Evolutionary conservation across 1,284 basidiomycete species (phyloP).

Genomic region (Thelephora terrestris): DNA sequence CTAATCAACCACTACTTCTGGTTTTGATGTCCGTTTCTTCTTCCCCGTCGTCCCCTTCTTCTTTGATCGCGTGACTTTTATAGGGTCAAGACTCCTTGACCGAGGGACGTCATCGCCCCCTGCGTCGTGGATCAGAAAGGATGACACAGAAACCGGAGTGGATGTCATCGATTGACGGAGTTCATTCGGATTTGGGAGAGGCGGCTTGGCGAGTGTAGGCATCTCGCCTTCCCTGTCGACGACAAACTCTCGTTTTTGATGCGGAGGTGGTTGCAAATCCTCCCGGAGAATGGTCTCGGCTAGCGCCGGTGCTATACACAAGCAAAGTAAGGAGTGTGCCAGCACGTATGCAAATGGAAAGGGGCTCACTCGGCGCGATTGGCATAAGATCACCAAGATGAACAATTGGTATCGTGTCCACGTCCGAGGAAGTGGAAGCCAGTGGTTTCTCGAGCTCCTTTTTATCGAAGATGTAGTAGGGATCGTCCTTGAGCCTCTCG

Average conservation of each 20-base stretch:
- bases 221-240: constrained; percentile 81
- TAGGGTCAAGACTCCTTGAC: constrained; percentile 53
- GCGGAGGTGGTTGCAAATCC: neutral
- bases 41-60: constrained; percentile 58
- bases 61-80: constrained; percentile 61
- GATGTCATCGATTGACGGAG: constrained; percentile 14
- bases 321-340: neutral
- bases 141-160: constrained; percentile 21
- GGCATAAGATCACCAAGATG: constrained; percentile 62
- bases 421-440: constrained; percentile 29
- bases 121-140: constrained; percentile 49
- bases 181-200: constrained; percentile 9
- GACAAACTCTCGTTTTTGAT: constrained; percentile 27
- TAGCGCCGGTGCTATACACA: neutral
- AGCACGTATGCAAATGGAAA: neutral
- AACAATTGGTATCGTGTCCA: constrained; percentile 82
- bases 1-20: constrained; percentile 5
- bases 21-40: constrained; percentile 45
- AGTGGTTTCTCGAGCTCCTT: constrained; percentile 26
- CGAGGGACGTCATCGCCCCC: constrained; percentile 34
- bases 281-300: neutral
- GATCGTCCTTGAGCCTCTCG: constrained; percentile 71
- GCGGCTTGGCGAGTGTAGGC: constrained; percentile 46
- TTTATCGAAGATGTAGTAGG: constrained; percentile 73
- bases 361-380: constrained; percentile 22